Evolutionary conservation across 805 yeast genomes (phyloP), one percentile per base, ranked within the genome.

Genomic region (Metschnikowia chrysomelidarum): DNA sequence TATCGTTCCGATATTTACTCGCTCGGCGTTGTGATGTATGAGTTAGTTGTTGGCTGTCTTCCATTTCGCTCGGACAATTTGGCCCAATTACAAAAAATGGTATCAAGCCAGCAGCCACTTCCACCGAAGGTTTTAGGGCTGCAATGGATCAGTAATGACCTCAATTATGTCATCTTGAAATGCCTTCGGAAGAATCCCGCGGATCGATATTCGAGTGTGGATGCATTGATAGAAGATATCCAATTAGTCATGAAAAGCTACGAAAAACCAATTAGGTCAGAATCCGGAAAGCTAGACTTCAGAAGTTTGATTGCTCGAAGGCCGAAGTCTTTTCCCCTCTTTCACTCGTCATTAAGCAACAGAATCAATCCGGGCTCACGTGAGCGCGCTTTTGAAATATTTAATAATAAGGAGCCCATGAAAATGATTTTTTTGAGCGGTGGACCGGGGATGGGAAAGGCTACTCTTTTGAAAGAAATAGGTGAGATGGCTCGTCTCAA

Each of bases 1-100:
- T 64, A 53, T 45, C 54, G 73, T 32, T 60, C 78, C 0, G 78
- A 74, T 47, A 56, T 71, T 29, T 74, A 73, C 49, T 60, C 73
- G 21, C 31, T 71, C 7, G 79, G 79, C 23, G 60, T 73, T 10
- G 64, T 73, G 6, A 39, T 74, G 9, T 73, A 74, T 40, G 75
- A 73, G 34, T 36, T 70, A 10, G 34, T 72, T 8, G 59, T 69
- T n/a, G 74, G 76, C 1, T 50, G 54, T 11, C 46, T 67, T 3
- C 76, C 76, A 0, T 71, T 72, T 44, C 54, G 54, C 22, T 56
- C 67, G 2, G 54, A 60, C 6, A 70, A 62, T 41, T 61, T 69
- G 1, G 41, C 58, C 5, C 61, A 63, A 20, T 40, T 72, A 14
- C 58, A 64, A 2, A 49, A 62, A 32, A 58, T 64, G 60, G 72